Evolutionary conservation across 768 basidiomycete genomes (phyloP).

Genomic region (Lentinula aciculospora): DNA sequence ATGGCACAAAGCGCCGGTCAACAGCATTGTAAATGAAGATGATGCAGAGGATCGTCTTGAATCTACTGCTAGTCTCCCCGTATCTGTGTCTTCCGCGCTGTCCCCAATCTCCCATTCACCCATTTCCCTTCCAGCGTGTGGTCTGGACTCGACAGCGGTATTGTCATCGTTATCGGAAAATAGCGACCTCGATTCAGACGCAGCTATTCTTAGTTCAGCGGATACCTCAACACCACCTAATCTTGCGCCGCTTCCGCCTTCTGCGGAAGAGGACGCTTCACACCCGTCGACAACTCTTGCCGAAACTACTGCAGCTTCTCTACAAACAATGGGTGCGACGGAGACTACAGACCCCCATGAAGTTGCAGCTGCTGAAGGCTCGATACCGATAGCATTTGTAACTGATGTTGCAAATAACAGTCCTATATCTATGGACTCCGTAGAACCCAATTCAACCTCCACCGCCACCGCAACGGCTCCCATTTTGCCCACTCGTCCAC

Average conservation of each 20-base stretch:
- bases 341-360: not conserved
- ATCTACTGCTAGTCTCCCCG: slow-evolving; percentile 9
- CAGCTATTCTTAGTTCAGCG: not conserved
- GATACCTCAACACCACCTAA: not conserved
- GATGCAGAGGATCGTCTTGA: not conserved
- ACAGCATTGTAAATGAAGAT: not conserved
- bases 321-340: slow-evolving; percentile 4
- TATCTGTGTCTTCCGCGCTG: slow-evolving; percentile 4
- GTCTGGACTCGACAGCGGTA: not conserved
- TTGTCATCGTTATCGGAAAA: not conserved
- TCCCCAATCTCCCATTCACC: slow-evolving; percentile 5
- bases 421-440: not conserved
- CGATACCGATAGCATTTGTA: not conserved
- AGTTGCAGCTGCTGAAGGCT: not conserved
- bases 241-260: not conserved
- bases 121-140: not conserved
- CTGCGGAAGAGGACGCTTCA: not conserved
- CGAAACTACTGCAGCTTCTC: not conserved
- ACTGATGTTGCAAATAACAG: not conserved
- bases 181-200: not conserved
- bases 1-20: not conserved
- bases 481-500: not conserved
- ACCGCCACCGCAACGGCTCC: not conserved
- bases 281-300: not conserved
- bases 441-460: not conserved